These are phyloP conservation scores for Monosporascus cannonballus DNA, from an alignment of 2,329 filamentous ascomycete genomes.

Conservation along the genomic window DNA sequence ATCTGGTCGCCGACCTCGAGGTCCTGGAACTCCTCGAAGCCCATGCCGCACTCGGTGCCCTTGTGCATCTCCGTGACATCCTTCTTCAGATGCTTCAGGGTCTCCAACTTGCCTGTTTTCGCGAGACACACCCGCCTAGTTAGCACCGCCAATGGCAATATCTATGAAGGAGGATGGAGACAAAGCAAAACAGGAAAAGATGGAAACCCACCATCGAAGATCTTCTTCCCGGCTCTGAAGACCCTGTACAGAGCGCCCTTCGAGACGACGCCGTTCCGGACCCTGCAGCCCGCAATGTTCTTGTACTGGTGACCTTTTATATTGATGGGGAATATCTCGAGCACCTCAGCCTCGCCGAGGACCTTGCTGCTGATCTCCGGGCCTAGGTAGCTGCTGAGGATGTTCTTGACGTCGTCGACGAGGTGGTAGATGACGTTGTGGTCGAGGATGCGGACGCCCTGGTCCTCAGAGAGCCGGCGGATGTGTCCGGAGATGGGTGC, in stretches of 20 bases:
- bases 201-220: conserved; percentile 71
- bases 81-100: conserved; percentile 89
- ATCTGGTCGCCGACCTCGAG: conserved; percentile 78
- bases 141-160: not conserved
- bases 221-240: conserved; percentile 58
- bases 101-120: conserved; percentile 62
- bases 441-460: conserved; percentile 72
- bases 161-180: conserved; percentile 1
- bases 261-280: conserved; percentile 72
- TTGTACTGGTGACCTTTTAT: conserved; percentile 63
- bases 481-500: conserved; percentile 62
- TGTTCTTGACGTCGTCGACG: conserved; percentile 63
- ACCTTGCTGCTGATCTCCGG: conserved; percentile 64
- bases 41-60: conserved; percentile 88
- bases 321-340: conserved; percentile 79
- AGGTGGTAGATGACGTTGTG: conserved; percentile 83
- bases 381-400: conserved; percentile 64
- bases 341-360: conserved; percentile 80
- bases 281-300: conserved; percentile 80
- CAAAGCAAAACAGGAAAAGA: not conserved
- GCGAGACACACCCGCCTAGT: no score
- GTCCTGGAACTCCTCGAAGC: conserved; percentile 72
- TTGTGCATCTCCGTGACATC: conserved; percentile 86
- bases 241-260: conserved; percentile 63
- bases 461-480: conserved; percentile 59